These are phyloP conservation scores for Pestalotiopsis sp. DNA, from an alignment of 2,329 filamentous ascomycete genomes.

Conservation along the genomic window DNA sequence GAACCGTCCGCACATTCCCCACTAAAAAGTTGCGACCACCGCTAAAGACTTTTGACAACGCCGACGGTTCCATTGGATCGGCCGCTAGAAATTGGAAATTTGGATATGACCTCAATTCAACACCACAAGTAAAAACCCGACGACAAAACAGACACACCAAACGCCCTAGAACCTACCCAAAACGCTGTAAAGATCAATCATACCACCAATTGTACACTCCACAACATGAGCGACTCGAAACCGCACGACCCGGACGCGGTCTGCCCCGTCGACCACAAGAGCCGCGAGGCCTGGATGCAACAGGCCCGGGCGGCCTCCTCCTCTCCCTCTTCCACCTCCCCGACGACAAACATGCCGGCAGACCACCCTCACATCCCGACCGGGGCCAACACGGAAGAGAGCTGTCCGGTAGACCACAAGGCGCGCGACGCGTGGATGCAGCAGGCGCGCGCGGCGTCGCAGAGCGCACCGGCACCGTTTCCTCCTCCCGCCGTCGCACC, in stretches of 20 bases:
- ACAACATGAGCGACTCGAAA: neutral
- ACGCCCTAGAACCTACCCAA: constrained; percentile 13
- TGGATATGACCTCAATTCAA: constrained; percentile 16
- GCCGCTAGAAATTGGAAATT: constrained; percentile 8
- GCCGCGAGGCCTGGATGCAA: constrained; percentile 83
- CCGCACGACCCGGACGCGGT: constrained; percentile 16
- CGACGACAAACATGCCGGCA: constrained; percentile 24
- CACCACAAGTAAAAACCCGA: constrained; percentile 15
- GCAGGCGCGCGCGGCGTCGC: constrained; percentile 23
- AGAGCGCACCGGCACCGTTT: constrained; percentile 15
- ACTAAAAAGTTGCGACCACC: constrained; percentile 10
- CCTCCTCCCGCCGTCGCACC: constrained; percentile 32
- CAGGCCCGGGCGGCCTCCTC: constrained; percentile 59
- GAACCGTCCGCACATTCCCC: neutral
- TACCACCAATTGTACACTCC: neutral
- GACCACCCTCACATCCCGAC: constrained; percentile 24
- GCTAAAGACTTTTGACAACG: neutral
- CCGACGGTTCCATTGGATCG: neutral
- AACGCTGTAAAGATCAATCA: constrained; percentile 13
- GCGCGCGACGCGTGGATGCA: constrained; percentile 68
- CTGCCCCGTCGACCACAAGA: constrained; percentile 86
- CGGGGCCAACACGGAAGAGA: constrained; percentile 30
- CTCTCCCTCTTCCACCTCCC: constrained; percentile 28
- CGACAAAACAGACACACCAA: constrained; percentile 15
- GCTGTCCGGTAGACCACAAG: constrained; percentile 71